A percentile compares a stretch with the other conserved stretches of the same genome.
Evolutionary conservation across 2,329 filamentous ascomycete species (phyloP).

Genomic region (Aulographum hederae): DNA sequence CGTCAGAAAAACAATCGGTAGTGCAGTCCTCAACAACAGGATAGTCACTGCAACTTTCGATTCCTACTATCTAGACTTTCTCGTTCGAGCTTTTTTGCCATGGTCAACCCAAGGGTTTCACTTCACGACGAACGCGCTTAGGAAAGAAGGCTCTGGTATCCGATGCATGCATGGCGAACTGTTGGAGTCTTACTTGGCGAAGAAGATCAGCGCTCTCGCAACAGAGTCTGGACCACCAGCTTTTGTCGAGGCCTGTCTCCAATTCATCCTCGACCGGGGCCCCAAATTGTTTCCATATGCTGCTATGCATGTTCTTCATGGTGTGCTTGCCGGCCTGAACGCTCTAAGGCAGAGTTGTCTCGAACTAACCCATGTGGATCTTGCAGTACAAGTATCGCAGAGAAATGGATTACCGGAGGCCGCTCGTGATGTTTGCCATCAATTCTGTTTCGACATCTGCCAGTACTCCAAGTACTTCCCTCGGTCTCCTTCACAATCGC

Average conservation of each 20-base stretch:
- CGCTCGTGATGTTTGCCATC: background rate
- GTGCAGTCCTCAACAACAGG: background rate
- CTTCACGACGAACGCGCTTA: conserved; percentile 21
- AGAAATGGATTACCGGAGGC: background rate
- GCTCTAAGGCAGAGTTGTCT: background rate
- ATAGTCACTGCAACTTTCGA: background rate
- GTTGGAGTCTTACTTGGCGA: conserved; percentile 17
- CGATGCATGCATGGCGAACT: conserved; percentile 22
- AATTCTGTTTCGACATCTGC: background rate
- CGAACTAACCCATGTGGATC: background rate
- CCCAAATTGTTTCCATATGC: conserved; percentile 12
- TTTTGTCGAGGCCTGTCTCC: conserved; percentile 15
- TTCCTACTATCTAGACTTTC: conserved; percentile 11
- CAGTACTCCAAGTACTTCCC: background rate
- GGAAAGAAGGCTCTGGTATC: conserved; percentile 11
- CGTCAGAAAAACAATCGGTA: conserved; percentile 3
- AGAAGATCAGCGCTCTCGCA: conserved; percentile 10
- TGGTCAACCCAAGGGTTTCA: conserved; percentile 27
- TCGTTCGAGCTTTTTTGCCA: conserved; percentile 23
- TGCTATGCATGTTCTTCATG: background rate
- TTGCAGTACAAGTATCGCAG: background rate
- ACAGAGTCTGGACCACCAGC: conserved; percentile 5
- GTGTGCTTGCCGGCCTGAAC: background rate
- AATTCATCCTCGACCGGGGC: conserved; percentile 17
- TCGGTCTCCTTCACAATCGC: too few relatives aligned